Base-by-base conservation (phyloP, 495 filamentous ascomycete genomes). In the Daldinia childiae region DNA sequence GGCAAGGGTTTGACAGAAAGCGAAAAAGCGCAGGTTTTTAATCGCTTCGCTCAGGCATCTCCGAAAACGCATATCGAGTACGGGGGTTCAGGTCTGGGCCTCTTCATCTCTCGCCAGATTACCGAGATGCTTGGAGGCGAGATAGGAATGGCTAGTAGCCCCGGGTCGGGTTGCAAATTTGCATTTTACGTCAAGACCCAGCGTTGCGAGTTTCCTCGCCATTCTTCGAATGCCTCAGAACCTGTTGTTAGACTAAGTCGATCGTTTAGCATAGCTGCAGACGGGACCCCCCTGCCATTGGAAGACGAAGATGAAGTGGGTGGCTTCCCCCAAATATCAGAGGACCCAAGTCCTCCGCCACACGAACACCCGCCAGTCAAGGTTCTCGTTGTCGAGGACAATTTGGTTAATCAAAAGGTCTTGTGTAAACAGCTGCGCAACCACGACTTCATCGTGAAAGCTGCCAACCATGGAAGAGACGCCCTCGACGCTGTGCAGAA, bases 111-210 rank as follows among this genome's bases (percentile, higher is more conserved):
- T 58, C 84, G 90, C 15, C 84, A 89, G 51, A 82, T 95, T 4
- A 90, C 89, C 3, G 91, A 93, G 62, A 79, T 94, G 4, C 91
- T 93, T 75, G 90, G 90, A 27, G 92, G 92, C 2, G 87, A 91
- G 54, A 92, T 94, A 41, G 91, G 91, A 4, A 90, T 94, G 14
- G 82, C 87, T 21, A 90, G 89, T 26, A 85, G 87, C 62, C 81
- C 87, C 12, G 90, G 89, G 6, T 79, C 87, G 27, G 92, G 92
- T 15, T 92, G 89, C 73, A 92, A 90, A 0, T 95, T 95, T 75
- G 90, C 89, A 0, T 94, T 95, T 74, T 94, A 92, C 76, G 87
- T 94, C 71, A 87, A 87, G 64, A 86, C 90, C 2, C 66, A 55
- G 27, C 24, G n/a, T 6, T 55, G 66, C 54, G 59, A 50, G 6